phyloP scores from a whole-genome alignment of 2,329 filamentous ascomycete species.

The Epichloe baconii region DNA sequence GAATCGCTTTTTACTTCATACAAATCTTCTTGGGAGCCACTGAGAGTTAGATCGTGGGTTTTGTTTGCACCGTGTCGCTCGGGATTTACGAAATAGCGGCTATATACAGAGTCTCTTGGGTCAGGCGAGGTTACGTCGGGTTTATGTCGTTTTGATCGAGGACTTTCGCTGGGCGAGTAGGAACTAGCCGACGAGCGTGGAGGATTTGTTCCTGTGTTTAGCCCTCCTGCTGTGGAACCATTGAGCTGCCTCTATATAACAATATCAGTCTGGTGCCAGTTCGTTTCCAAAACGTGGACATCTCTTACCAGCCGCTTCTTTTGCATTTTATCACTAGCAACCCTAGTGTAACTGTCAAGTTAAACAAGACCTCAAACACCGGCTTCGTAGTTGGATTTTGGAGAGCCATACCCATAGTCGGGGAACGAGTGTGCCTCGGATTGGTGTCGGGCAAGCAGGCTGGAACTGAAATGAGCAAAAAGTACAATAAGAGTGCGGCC shows the following conservation, averaged over 20 bases:
- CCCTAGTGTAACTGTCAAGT: slow-evolving; percentile 10
- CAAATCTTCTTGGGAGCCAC: slow-evolving; percentile 1
- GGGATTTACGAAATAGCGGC: background rate
- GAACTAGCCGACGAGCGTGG: background rate
- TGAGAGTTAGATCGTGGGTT: background rate
- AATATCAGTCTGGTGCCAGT: slow-evolving; percentile 1
- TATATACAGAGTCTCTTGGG: background rate
- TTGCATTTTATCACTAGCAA: slow-evolving; percentile 10
- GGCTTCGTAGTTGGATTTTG: background rate
- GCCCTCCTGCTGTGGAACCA: background rate
- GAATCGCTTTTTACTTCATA: background rate
- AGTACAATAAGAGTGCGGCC: background rate
- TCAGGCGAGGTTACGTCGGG: background rate
- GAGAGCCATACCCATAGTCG: slow-evolving; percentile 26
- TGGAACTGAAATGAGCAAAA: slow-evolving; percentile 7
- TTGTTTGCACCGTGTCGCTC: background rate
- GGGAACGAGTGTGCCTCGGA: slow-evolving; percentile 25
- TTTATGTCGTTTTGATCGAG: slow-evolving; percentile 3
- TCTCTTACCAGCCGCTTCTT: slow-evolving; percentile 13
- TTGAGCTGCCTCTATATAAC: slow-evolving; percentile 3
- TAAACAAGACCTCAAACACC: background rate
- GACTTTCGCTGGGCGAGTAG: background rate
- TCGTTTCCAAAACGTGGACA: background rate
- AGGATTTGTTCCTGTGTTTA: slow-evolving; percentile 5
- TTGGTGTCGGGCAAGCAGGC: slow-evolving; percentile 21